A percentile compares a stretch with the other conserved stretches of the same genome.
These are phyloP conservation scores for Lipomyces chichibuensis DNA, from an alignment of 805 yeast species.

Conservation along the genomic window DNA sequence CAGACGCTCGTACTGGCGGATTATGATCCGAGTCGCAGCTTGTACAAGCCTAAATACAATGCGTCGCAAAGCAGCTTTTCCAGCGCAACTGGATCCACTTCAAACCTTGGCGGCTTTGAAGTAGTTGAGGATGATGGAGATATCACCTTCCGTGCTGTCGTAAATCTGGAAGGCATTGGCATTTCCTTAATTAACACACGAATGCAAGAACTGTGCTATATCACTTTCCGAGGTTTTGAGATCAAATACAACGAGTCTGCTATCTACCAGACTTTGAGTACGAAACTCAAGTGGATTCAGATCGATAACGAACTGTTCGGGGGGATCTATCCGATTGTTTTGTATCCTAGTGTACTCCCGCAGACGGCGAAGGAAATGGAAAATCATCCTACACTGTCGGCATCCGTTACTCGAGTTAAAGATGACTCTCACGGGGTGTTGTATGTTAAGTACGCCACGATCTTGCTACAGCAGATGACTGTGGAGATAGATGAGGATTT, in stretches of 20 bases:
- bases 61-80: slow-evolving; percentile 33
- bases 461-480: slow-evolving; percentile 86
- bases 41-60: slow-evolving; percentile 59
- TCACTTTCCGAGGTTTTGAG: slow-evolving; percentile 82
- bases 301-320: slow-evolving; percentile 90
- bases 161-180: slow-evolving; percentile 79
- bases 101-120: slow-evolving; percentile 35
- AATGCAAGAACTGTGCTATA: slow-evolving; percentile 76
- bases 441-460: slow-evolving; percentile 88
- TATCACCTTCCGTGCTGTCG: slow-evolving; percentile 55
- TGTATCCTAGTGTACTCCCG: slow-evolving; percentile 90
- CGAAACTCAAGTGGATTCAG: slow-evolving; percentile 92
- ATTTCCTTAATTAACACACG: slow-evolving; percentile 76
- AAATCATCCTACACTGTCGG: slow-evolving; percentile 88
- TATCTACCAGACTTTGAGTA: slow-evolving; percentile 73
- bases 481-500: slow-evolving; percentile 94
- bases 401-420: slow-evolving; percentile 77
- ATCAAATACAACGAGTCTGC: slow-evolving; percentile 81
- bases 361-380: slow-evolving; percentile 80
- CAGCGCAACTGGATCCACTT: slow-evolving; percentile 6
- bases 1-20: slow-evolving; percentile 84
- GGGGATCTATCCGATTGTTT: slow-evolving; percentile 79
- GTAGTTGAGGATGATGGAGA: slow-evolving; percentile 55
- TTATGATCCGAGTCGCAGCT: slow-evolving; percentile 74
- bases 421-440: slow-evolving; percentile 90